Evolutionary conservation across 352 stramenopile genomes (phyloP).

Genomic region (Phytophthora macrochlamydospora): DNA sequence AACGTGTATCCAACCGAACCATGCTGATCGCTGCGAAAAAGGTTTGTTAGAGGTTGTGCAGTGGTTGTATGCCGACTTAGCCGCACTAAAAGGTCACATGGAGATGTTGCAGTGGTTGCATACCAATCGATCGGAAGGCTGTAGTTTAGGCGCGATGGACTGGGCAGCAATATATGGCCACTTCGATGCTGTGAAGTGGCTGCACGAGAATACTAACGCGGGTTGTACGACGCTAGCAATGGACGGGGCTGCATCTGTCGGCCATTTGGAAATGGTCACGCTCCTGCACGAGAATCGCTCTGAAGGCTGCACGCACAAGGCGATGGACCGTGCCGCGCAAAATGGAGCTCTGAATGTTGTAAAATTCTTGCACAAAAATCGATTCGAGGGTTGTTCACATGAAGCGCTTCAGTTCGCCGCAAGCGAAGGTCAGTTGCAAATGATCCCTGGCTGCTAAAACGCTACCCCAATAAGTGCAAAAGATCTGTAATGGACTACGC

Average conservation of each 20-base stretch:
- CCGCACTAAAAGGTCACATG: background rate
- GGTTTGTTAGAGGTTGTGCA: constrained; percentile 20
- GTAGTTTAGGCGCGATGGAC: background rate
- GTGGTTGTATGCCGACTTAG: constrained; percentile 16
- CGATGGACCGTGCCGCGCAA: background rate
- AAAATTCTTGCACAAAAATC: background rate
- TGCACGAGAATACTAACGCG: background rate
- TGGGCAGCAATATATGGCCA: background rate
- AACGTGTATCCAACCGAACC: constrained; percentile 9
- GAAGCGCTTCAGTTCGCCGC: background rate
- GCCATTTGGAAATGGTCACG: constrained; percentile 4
- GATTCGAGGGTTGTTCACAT: background rate
- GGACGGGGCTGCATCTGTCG: background rate
- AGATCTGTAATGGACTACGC: background rate
- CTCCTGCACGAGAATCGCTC: background rate
- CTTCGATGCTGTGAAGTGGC: background rate
- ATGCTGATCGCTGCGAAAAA: constrained; percentile 18
- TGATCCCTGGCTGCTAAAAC: background rate
- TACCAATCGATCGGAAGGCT: background rate
- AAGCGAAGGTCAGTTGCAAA: background rate
- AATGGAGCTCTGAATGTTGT: background rate
- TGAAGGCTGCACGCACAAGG: background rate
- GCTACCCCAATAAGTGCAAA: background rate
- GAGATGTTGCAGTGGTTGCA: background rate
- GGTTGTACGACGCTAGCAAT: background rate